These are phyloP conservation scores for Penicillium sp. DNA, from an alignment of 2,329 filamentous ascomycete species.

Conservation along the genomic window DNA sequence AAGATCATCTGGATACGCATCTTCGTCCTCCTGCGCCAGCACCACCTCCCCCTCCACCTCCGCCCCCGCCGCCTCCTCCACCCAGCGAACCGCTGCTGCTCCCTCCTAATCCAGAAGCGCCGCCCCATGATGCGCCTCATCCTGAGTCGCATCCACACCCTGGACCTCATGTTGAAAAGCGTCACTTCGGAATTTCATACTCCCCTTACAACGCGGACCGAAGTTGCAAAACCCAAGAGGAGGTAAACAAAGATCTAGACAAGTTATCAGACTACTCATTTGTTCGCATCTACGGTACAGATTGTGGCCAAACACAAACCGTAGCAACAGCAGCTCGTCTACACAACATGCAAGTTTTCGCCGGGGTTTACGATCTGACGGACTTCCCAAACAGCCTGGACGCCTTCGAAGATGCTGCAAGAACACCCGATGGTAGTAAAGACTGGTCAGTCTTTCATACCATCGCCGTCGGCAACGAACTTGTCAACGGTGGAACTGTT, in stretches of 20 bases:
- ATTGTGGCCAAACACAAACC: conserved; percentile 72
- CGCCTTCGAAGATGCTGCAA: conserved; percentile 63
- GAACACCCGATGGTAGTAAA: conserved; percentile 36
- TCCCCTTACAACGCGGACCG: conserved; percentile 61
- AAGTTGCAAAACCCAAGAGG: conserved; percentile 67
- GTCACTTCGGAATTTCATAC: conserved; percentile 58
- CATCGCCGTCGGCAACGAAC: conserved; percentile 79
- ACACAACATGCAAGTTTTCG: conserved; percentile 72
- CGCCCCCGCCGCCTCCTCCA: conserved; percentile 5
- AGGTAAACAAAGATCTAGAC: conserved; percentile 69
- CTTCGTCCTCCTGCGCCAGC: conserved; percentile 44
- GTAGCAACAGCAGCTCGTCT: conserved; percentile 66
- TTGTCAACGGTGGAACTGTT: conserved; percentile 67
- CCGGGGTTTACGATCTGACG: conserved; percentile 71
- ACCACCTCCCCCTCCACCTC: conserved; percentile 38
- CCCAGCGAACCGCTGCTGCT: background rate
- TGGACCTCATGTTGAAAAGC: conserved; percentile 9
- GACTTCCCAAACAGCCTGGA: conserved; percentile 61
- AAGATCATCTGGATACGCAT: conserved; percentile 35
- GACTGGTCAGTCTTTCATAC: conserved; percentile 74
- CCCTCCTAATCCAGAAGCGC: conserved; percentile 2
- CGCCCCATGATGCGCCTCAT: background rate
- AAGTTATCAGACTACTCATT: conserved; percentile 62
- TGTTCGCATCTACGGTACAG: conserved; percentile 78
- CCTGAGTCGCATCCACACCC: conserved; percentile 9